A percentile compares a stretch with the other conserved stretches of the same genome.
These are phyloP conservation scores for Tanozyma kutaoensis DNA, from an alignment of 805 yeast genomes.

Conservation along the genomic window DNA sequence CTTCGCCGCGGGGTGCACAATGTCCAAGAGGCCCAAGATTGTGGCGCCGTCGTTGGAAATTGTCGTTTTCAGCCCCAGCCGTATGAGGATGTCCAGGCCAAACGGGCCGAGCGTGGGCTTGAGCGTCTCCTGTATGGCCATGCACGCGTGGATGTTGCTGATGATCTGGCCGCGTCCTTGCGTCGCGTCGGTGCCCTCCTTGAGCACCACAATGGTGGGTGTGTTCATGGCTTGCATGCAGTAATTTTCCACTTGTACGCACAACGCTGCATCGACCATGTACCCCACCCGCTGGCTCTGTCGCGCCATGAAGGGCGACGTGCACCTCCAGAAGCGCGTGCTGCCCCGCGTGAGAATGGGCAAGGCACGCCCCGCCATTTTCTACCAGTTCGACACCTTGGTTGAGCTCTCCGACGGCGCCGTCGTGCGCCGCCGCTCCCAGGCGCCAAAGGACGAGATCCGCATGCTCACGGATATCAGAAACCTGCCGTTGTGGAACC, in stretches of 20 bases:
- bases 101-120: conserved; percentile 94
- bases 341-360: conserved; percentile 61
- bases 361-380: conserved; percentile 87
- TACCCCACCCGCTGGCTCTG: no score
- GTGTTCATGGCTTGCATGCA: no score
- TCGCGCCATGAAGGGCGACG: conserved; percentile 23
- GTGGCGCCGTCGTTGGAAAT: conserved; percentile 99
- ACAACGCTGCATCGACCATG: no score
- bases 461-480: conserved; percentile 83
- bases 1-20: conserved; percentile 97
- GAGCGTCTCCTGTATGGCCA: conserved; percentile 92
- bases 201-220: conserved; percentile 95
- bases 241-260: no score
- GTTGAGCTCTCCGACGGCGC: conserved; percentile 95
- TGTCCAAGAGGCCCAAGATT: conserved; percentile 78
- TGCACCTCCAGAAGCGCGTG: conserved; percentile 40
- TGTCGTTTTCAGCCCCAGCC: conserved; percentile 74
- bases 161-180: conserved; percentile 96
- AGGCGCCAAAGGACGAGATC: conserved; percentile 77
- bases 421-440: conserved; percentile 70
- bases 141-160: conserved; percentile 91
- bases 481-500: conserved; percentile 81
- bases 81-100: conserved; percentile 91
- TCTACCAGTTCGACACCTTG: conserved; percentile 74
- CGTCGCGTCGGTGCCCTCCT: conserved; percentile 95